A percentile compares a stretch with the other conserved stretches of the same genome.
Conservation (phyloP, 805 yeast species). For the Candida andamanensis region DNA sequence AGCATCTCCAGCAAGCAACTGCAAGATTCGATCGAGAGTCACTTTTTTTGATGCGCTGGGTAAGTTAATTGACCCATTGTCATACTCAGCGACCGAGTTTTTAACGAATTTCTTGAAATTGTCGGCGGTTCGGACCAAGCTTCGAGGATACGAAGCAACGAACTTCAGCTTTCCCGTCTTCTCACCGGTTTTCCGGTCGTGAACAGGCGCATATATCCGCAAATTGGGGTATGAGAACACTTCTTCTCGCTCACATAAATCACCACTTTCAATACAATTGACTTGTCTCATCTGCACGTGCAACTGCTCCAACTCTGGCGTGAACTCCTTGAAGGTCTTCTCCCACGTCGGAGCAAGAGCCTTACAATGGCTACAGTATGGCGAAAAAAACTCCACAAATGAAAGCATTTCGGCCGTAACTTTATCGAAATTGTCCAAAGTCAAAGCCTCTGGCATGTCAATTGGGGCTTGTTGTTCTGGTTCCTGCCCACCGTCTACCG, state of each 20-base stretch:
- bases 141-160: conserved; percentile 43
- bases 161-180: conserved; percentile 24
- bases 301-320: conserved; percentile 38
- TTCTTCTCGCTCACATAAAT: conserved; percentile 67
- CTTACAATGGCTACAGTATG: conserved; percentile 81
- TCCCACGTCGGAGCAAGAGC: conserved; percentile 81
- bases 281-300: conserved; percentile 66
- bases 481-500: too few species aligned
- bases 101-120: conserved; percentile 49
- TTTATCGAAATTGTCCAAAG: conserved; percentile 44
- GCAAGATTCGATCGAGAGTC: conserved; percentile 38
- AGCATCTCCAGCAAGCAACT: conserved; percentile 47
- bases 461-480: too few species aligned
- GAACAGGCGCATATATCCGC: conserved; percentile 61
- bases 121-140: conserved; percentile 42
- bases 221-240: conserved; percentile 67
- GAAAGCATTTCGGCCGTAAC: conserved; percentile 52
- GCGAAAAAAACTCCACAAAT: conserved; percentile 85
- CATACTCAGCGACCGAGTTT: conserved; percentile 46
- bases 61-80: conserved; percentile 28
- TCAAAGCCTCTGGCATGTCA: conserved; percentile 48
- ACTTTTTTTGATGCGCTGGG: conserved; percentile 38
- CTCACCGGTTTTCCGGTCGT: conserved; percentile 20
- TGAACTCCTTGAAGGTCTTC: conserved; percentile 48
- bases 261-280: conserved; percentile 83